These are phyloP conservation scores for Pouteria glomerata DNA, from an alignment of 148 eudicot species.

Conservation along the genomic window DNA sequence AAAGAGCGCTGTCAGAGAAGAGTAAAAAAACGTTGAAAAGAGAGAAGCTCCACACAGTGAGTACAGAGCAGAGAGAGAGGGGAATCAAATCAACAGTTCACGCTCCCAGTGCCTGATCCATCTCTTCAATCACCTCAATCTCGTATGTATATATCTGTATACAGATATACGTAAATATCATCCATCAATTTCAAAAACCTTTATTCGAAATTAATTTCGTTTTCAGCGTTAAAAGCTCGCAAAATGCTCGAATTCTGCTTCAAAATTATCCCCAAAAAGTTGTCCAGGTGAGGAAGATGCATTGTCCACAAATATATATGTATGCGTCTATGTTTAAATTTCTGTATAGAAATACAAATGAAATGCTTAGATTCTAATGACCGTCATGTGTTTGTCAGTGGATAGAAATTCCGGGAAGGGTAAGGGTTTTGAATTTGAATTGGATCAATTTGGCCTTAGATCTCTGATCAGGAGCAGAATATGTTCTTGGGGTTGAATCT, in stretches of 20 bases:
- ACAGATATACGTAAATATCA: not conserved
- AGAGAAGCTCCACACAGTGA: not conserved
- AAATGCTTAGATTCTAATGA: not conserved
- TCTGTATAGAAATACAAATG: not conserved
- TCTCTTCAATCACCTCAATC: not conserved
- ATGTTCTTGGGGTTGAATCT: not conserved
- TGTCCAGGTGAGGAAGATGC: constrained; percentile 1
- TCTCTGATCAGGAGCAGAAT: not conserved
- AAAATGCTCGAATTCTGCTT: not conserved
- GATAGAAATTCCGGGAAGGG: not conserved
- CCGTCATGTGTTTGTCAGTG: not conserved
- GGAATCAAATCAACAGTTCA: not conserved
- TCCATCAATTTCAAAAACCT: not conserved
- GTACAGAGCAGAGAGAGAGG: not conserved
- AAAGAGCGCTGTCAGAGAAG: no score
- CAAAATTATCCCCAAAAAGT: not conserved
- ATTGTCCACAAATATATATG: not conserved
- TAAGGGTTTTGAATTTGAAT: not conserved
- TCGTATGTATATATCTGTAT: not conserved
- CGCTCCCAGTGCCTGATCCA: not conserved
- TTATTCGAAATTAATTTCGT: not conserved
- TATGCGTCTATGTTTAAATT: not conserved
- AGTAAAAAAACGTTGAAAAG: not conserved
- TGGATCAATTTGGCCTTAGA: not conserved
- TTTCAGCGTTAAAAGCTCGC: not conserved